These are phyloP conservation scores for Sclerotinia subarctica DNA, from an alignment of 2,329 filamentous ascomycete genomes.

Conservation along the genomic window DNA sequence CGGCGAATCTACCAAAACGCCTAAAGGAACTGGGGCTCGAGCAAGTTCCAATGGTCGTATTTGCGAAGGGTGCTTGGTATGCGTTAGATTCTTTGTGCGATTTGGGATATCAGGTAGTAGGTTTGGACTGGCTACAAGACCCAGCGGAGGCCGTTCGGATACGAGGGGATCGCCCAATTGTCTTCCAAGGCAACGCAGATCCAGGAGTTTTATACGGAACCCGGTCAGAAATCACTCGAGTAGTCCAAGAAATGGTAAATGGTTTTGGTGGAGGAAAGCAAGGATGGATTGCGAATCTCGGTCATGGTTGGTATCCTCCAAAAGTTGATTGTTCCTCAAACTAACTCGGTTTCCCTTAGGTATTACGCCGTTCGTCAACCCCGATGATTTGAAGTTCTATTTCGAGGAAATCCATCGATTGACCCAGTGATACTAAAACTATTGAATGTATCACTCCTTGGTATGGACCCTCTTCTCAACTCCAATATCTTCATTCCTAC, in stretches of 20 bases:
- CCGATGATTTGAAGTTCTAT: conserved; percentile 89
- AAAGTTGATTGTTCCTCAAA: conserved; percentile 15
- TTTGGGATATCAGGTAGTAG: conserved; percentile 88
- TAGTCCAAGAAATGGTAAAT: conserved; percentile 80
- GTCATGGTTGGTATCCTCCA: conserved; percentile 68
- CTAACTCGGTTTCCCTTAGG: conserved; percentile 49
- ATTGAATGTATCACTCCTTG: conserved; percentile 35
- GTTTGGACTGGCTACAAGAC: conserved; percentile 92
- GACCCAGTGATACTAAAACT: conserved; percentile 38
- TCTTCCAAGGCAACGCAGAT: conserved; percentile 93
- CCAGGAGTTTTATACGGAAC: conserved; percentile 89
- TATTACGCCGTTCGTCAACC: conserved; percentile 91
- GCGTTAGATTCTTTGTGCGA: conserved; percentile 83
- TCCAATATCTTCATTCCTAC: conserved; percentile 58
- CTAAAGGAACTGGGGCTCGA: conserved; percentile 73
- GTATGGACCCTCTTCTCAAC: conserved; percentile 45
- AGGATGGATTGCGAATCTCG: conserved; percentile 96
- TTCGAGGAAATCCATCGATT: conserved; percentile 85
- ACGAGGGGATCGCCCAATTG: conserved; percentile 69
- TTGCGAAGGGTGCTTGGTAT: conserved; percentile 97
- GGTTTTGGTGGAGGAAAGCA: conserved; percentile 79
- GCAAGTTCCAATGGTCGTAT: conserved; percentile 92
- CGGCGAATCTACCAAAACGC: conserved; percentile 71
- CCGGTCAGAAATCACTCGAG: conserved; percentile 73
- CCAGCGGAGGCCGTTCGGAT: conserved; percentile 78